Evolutionary conservation across 768 basidiomycete species (phyloP).

Genomic region (Mycena vulgaris): DNA sequence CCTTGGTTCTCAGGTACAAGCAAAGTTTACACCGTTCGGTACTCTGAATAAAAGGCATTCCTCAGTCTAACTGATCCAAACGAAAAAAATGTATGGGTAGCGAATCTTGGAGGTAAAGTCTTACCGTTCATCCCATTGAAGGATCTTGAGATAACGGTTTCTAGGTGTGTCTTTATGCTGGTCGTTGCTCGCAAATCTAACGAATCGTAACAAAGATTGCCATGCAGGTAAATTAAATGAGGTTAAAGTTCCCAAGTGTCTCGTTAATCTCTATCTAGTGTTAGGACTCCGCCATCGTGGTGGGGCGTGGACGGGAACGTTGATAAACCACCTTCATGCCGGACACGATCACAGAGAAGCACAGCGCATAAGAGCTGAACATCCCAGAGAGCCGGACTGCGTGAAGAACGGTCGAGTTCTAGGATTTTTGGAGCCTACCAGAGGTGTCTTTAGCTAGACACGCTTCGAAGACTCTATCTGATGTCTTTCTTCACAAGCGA

Average conservation of each 20-base stretch:
- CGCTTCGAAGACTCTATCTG: background rate
- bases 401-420: constrained; percentile 63
- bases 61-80: constrained; percentile 65
- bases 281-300: constrained; percentile 51
- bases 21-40: background rate
- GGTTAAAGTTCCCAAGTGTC: constrained; percentile 1
- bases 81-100: constrained; percentile 69
- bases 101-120: constrained; percentile 63
- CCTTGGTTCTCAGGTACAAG: constrained; percentile 57
- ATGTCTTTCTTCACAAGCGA: constrained; percentile 46
- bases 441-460: constrained; percentile 57
- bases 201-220: constrained; percentile 51
- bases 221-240: constrained; percentile 57
- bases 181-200: constrained; percentile 1
- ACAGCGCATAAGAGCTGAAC: constrained; percentile 62
- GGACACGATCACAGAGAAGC: constrained; percentile 58
- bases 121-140: background rate
- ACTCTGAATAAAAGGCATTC: constrained; percentile 1
- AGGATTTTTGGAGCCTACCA: constrained; percentile 70
- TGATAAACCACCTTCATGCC: constrained; percentile 63
- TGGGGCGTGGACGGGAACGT: constrained; percentile 58
- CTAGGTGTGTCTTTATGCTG: constrained; percentile 13
- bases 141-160: background rate
- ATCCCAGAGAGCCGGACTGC: constrained; percentile 65
- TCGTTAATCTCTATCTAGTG: constrained; percentile 46